Base-by-base conservation (phyloP, 352 stramenopile species). In the Phytopythium aichiense region DNA sequence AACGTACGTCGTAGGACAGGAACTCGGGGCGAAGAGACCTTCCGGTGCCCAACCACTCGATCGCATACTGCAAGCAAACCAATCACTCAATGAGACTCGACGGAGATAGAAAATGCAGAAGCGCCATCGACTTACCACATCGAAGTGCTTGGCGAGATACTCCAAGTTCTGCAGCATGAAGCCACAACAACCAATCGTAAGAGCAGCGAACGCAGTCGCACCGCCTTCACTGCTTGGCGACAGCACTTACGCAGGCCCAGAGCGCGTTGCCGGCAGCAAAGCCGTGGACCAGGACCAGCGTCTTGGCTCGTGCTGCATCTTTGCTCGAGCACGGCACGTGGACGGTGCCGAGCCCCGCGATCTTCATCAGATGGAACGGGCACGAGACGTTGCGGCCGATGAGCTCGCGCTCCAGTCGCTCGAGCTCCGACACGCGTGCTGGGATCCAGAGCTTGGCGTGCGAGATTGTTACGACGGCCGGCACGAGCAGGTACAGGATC, bases 31-130 rank as follows among this genome's bases (percentile, higher is more conserved):
- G 82, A 66, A 88, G 68, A 0, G 79, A 89, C 45, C 78, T 75
- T 13, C 79, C 82, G 25, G 77, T 79, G 46, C 82, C 82, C 15
- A 89, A 28, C 82, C 82, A 91, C 57, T 91, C 82, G 31, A 91
- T 65, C 23, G 82, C 79, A 25, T 89, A 91, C 81, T 90, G 49
- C 16, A 42, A 15, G 20, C 16, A 33, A 15, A 33, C 3, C 46
- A 35, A 7, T 20, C 15, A 31, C 22, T 53, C 30, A 25, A 13
- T 56, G 2, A 62, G 30, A 25, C 46, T 50, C 31, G 18, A 16
- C 11, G 18, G 28, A 15, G 42, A 50, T 60, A 67, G 42, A 48
- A 18, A 25, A 1, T 18, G 15, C 18, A 6, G 4, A n/a, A 3
- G 42, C 18, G 25, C 8, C 18, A 23, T 2, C 18, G 0, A 64